Base-by-base conservation (phyloP, 257 asterid genomes). In the Nicotiana obtusifolia region DNA sequence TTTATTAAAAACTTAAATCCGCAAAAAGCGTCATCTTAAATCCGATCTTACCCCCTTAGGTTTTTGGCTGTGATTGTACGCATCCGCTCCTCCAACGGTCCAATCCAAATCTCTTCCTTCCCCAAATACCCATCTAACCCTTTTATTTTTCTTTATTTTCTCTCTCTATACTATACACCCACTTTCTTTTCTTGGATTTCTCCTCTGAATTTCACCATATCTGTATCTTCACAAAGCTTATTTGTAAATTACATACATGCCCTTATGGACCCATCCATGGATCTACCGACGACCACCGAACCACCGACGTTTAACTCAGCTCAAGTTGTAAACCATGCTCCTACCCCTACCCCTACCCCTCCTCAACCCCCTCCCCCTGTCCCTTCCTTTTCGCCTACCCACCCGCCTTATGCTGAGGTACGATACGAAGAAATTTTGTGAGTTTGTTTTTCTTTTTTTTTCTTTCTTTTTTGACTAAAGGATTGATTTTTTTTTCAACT, bases 371-470 rank as follows among this genome's bases (percentile, higher is more conserved):
- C 7, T 3, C 75, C 64, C 73, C 44, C 62, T 3, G 0, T 56
- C 37, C 65, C 13, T 33, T 52, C 30, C 24, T 78, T 78, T 28
- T 59, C 56, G 16, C 15, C 57, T 64, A 75, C 49, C 71, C 75
- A 69, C 30, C 80, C 84, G 16, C 61, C 78, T 53, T 81, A 81
- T 44, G 79, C 84, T 69, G 80, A 81, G 84, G 84, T 81, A 67
- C 8, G 4, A 5, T 24, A 15, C 16, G 7, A 30, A 30, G 33
- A 30, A 30, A 28, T 65, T 47, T 49, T 65, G 14, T 30, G 33
- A 30, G 20, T 80, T 57, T n/a, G 35, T 3, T 30, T 30, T 80
- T 62, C 6, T 49, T 44, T 19, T 47, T 73, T 10, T 20, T 73
- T 24, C 19, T 73, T 73, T 44, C 16, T 30, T 22, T 69, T 53